These are phyloP conservation scores for Picea abies DNA, from an alignment of 83 land plant genomes.

Conservation along the genomic window DNA sequence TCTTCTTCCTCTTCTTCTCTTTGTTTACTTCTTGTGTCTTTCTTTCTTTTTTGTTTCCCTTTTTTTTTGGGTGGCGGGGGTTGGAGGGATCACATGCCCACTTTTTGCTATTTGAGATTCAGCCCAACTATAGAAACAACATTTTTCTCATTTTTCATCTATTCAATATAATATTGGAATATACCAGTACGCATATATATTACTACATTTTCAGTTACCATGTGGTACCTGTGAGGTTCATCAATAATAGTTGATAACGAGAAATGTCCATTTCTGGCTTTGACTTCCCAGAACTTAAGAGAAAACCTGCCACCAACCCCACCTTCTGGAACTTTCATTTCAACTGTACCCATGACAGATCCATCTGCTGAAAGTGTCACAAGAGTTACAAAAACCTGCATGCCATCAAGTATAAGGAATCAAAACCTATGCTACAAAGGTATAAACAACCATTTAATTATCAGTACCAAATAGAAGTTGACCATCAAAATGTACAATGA, in stretches of 20 bases:
- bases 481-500: slow-evolving; percentile 5
- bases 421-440: background rate
- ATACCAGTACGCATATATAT: background rate
- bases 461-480: background rate
- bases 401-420: slow-evolving; percentile 1
- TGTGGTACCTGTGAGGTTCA: slow-evolving; percentile 68
- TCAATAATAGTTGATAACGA: slow-evolving; percentile 58
- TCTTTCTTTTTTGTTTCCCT: too few relatives aligned
- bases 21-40: too few relatives aligned
- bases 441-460: background rate
- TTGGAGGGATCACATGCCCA: too few relatives aligned
- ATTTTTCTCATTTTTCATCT: background rate
- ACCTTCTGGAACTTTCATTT: slow-evolving; percentile 60
- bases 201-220: background rate
- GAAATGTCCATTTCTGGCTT: slow-evolving; percentile 28
- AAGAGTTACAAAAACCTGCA: slow-evolving; percentile 47
- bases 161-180: background rate
- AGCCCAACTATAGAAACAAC: too few relatives aligned
- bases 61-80: too few relatives aligned
- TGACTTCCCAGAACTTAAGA: slow-evolving; percentile 60
- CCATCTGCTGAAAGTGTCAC: slow-evolving; percentile 60
- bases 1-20: too few relatives aligned
- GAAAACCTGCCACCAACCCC: slow-evolving; percentile 51
- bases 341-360: slow-evolving; percentile 65
- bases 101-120: too few relatives aligned